phyloP scores from a whole-genome alignment of 345 rosid genomes.

The Rubroshorea leprosula region DNA sequence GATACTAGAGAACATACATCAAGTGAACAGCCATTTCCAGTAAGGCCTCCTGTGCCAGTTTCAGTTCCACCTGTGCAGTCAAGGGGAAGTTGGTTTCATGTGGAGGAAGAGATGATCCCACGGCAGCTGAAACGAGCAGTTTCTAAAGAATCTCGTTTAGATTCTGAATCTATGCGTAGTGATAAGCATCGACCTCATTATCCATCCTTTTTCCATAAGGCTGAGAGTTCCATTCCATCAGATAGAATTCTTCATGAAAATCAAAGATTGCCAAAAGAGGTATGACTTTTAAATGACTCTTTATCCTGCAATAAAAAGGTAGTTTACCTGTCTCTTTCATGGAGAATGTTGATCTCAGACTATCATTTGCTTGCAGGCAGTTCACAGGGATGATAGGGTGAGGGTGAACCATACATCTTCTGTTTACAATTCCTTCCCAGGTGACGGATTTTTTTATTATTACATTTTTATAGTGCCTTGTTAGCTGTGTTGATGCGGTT shows the following conservation, averaged over 20 bases:
- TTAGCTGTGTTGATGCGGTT: constrained; percentile 13
- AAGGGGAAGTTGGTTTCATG: constrained; percentile 67
- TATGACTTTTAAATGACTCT: constrained; percentile 8
- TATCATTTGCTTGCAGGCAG: constrained; percentile 44
- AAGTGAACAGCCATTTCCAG: constrained; percentile 65
- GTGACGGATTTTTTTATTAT: constrained; percentile 19
- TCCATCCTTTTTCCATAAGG: constrained; percentile 55
- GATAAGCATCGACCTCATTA: constrained; percentile 64
- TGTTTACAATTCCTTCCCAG: constrained; percentile 54
- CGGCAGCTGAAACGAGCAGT: constrained; percentile 49
- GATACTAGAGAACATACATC: constrained; percentile 72
- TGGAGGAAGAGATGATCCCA: constrained; percentile 85
- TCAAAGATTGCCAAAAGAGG: constrained; percentile 83
- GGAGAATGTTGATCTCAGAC: not conserved
- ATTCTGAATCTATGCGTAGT: constrained; percentile 55
- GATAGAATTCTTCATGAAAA: constrained; percentile 74
- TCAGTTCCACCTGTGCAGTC: constrained; percentile 58
- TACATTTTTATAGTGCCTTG: not conserved
- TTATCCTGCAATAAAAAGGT: not conserved
- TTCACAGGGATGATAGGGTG: constrained; percentile 52
- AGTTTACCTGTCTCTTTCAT: constrained; percentile 4
- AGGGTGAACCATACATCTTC: constrained; percentile 43
- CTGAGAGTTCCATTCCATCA: constrained; percentile 55
- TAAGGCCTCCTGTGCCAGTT: constrained; percentile 56
- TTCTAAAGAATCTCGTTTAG: constrained; percentile 60